Conservation (phyloP, 2,329 filamentous ascomycete species). For the Cladobotryum mycophilum region DNA sequence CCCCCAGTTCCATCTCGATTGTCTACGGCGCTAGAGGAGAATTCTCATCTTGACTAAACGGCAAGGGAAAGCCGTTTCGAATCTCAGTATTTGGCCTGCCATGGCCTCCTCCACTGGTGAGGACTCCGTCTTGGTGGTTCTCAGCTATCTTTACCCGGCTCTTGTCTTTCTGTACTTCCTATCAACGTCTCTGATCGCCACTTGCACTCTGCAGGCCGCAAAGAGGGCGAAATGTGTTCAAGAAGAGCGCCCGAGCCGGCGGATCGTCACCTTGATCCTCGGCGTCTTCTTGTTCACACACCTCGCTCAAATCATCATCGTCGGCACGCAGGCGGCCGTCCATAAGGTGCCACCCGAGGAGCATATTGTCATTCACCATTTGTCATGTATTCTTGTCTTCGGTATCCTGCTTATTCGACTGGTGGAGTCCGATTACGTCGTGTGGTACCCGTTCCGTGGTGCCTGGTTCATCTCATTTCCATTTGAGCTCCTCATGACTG, state of each 20-base stretch:
- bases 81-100: slow-evolving; percentile 4
- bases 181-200: slow-evolving; percentile 41
- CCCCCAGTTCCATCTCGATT: background rate
- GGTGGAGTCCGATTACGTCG: slow-evolving; percentile 40
- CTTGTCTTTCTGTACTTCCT: slow-evolving; percentile 53
- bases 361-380: slow-evolving; percentile 47
- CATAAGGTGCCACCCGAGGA: slow-evolving; percentile 29
- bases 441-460: slow-evolving; percentile 59
- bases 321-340: slow-evolving; percentile 22
- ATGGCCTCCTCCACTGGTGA: slow-evolving; percentile 6
- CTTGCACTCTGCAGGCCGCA: slow-evolving; percentile 47
- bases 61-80: background rate
- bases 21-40: too few relatives aligned
- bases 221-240: slow-evolving; percentile 18
- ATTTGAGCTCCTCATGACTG: slow-evolving; percentile 46
- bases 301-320: slow-evolving; percentile 37
- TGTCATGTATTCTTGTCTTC: slow-evolving; percentile 60
- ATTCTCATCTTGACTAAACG: too few relatives aligned
- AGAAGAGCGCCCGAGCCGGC: slow-evolving; percentile 15
- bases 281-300: slow-evolving; percentile 40
- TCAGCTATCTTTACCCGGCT: slow-evolving; percentile 56
- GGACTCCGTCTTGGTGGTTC: slow-evolving; percentile 30
- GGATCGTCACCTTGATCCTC: slow-evolving; percentile 35
- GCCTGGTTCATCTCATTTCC: slow-evolving; percentile 53
- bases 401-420: slow-evolving; percentile 53